Evolutionary conservation across 148 eudicot species (phyloP).

Genomic region (Polygonum maritimum): DNA sequence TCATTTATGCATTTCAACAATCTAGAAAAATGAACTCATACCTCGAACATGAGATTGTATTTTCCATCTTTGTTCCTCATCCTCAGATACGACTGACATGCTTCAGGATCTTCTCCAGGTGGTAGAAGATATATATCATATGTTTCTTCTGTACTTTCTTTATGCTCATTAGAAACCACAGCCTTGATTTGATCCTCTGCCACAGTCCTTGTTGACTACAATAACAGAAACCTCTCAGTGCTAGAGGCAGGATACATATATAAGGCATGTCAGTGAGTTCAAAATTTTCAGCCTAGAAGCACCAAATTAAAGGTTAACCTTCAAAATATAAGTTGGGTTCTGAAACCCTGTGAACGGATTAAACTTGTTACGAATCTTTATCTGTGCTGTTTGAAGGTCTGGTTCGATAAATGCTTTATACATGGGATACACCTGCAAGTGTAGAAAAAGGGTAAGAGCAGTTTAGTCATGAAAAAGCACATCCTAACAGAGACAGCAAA

Average conservation of each 20-base stretch:
- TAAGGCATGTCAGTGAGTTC: not conserved
- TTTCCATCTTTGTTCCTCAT: constrained; percentile 98
- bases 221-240: constrained; percentile 35
- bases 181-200: constrained; percentile 68
- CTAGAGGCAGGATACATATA: constrained; percentile 13
- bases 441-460: constrained; percentile 13
- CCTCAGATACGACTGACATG: constrained; percentile 92
- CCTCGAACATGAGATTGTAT: constrained; percentile 98
- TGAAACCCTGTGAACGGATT: constrained; percentile 92
- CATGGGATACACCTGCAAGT: constrained; percentile 88
- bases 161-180: constrained; percentile 48
- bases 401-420: constrained; percentile 98
- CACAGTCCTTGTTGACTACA: constrained; percentile 68
- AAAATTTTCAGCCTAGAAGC: constrained; percentile 3
- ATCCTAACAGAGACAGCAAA: not conserved
- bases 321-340: constrained; percentile 85
- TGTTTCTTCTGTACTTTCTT: constrained; percentile 75
- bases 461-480: not conserved
- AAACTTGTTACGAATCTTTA: constrained; percentile 81
- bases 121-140: constrained; percentile 95
- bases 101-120: constrained; percentile 98
- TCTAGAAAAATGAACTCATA: constrained; percentile 18
- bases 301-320: constrained; percentile 34
- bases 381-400: constrained; percentile 85
- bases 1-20: not conserved